Evolutionary conservation across 2,329 filamentous ascomycete genomes (phyloP).

Genomic region (Aureobasidium mangrovei): DNA sequence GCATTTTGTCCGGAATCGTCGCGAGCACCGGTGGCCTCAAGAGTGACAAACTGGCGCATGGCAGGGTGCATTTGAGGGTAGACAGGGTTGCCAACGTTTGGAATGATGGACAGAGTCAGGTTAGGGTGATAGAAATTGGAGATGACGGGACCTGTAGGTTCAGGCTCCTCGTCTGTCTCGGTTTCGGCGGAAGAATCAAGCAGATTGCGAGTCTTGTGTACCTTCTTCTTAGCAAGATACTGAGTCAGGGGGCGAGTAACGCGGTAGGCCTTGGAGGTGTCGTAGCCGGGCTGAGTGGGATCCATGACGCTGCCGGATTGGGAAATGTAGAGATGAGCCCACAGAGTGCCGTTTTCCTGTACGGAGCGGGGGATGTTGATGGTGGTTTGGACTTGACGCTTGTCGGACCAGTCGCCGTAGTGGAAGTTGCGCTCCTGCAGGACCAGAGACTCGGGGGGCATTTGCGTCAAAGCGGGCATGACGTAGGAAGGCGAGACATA

Average conservation of each 20-base stretch:
- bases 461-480: conserved; percentile 57
- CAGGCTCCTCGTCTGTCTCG: conserved; percentile 44
- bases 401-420: conserved; percentile 70
- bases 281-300: conserved; percentile 62
- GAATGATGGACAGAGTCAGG: conserved; percentile 79
- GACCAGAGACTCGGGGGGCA: conserved; percentile 60
- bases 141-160: conserved; percentile 57
- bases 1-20: conserved; percentile 78
- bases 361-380: conserved; percentile 71
- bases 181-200: conserved; percentile 45
- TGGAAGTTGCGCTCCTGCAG: conserved; percentile 73
- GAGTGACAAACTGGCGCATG: conserved; percentile 64
- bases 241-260: conserved; percentile 81
- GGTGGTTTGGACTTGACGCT: conserved; percentile 63
- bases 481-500: conserved; percentile 71
- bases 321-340: conserved; percentile 86
- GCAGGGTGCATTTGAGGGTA: conserved; percentile 63
- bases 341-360: conserved; percentile 87
- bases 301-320: conserved; percentile 69
- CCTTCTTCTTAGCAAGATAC: conserved; percentile 85
- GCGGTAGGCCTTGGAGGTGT: conserved; percentile 67
- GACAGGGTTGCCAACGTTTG: conserved; percentile 62
- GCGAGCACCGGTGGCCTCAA: conserved; percentile 72
- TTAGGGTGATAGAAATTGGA: conserved; percentile 93
- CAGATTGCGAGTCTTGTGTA: conserved; percentile 77